Base-by-base conservation (phyloP, 306 rosid genomes). In the Ceratonia siliqua region DNA sequence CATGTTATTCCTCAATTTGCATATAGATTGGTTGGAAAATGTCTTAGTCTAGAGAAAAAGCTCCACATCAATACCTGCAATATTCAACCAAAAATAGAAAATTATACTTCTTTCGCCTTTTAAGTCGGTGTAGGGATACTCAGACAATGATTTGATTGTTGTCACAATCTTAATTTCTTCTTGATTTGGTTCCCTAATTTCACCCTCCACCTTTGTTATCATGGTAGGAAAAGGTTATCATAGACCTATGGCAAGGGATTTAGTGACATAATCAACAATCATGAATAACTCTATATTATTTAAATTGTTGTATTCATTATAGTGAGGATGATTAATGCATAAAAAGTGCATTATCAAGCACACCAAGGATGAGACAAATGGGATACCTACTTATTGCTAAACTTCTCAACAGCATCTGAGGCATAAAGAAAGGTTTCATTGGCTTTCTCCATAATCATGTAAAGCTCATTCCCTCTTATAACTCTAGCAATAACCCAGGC, bases 401-500 rank as follows among this genome's bases (percentile, higher is more conserved):
- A 94, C 88, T 87, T 94, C 86, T 94, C 99, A 68, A 92, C 91
- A 72, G 94, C 96, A 75, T 94, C 96, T 4, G 96, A 88, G 55
- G 99, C 99, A 85, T 88, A 94, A 21, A 94, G 91, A 52, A 92
- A 83, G 14, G 98, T 94, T 85, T 94, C 99, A 32, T 76, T 82
- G 77, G 98, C 99, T 81, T 92, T 94, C 86, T 94, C 99, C 45
- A 95, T 85, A 82, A 87, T 97, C 92, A 89, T 89, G 79, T 89
- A 95, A 70, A 95, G 95, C 79, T 92, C 99, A 81, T 90, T 95
- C 71, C 98, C 97, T 83, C 92, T 89, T n/a, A 96, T 83, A 61
- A 87, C 79, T 73, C 92, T 90, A 57, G 89, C 88, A 73, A 95
- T 87, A 75, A 89, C 97, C 99, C 98, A 92, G 33, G 97, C 96